phyloP scores from a whole-genome alignment of 1,284 basidiomycete genomes.

The Earliella scabrosa region DNA sequence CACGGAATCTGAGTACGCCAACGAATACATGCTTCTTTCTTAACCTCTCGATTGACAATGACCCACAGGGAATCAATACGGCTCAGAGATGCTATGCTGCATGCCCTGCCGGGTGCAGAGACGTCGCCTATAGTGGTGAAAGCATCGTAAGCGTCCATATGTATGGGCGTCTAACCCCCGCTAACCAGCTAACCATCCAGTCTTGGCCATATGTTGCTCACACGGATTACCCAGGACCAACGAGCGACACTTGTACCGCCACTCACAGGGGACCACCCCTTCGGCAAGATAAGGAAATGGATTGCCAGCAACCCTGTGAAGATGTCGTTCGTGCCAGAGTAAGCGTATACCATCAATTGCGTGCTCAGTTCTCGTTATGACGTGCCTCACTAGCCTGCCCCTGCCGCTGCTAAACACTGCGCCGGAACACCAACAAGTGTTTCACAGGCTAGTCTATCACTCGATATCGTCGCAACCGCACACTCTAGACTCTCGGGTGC shows the following conservation, averaged over 20 bases:
- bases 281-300: slow-evolving; percentile 53
- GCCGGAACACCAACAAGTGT: slow-evolving; percentile 41
- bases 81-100: slow-evolving; percentile 22
- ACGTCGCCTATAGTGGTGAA: slow-evolving; percentile 34
- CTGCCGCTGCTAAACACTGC: slow-evolving; percentile 40
- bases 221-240: slow-evolving; percentile 38
- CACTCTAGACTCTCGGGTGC: not conserved
- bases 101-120: slow-evolving; percentile 1
- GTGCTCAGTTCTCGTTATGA: slow-evolving; percentile 10
- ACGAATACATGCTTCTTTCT: slow-evolving; percentile 12
- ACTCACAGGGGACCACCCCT: slow-evolving; percentile 47
- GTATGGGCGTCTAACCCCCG: not conserved
- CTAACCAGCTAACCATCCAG: slow-evolving; percentile 36
- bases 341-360: slow-evolving; percentile 21
- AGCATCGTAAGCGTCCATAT: slow-evolving; percentile 49
- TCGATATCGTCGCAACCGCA: slow-evolving; percentile 23
- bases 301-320: slow-evolving; percentile 39
- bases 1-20: slow-evolving; percentile 40
- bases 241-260: slow-evolving; percentile 51
- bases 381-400: slow-evolving; percentile 47
- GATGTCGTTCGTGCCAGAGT: slow-evolving; percentile 62
- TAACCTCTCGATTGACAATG: not conserved
- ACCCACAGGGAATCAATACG: slow-evolving; percentile 17
- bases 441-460: slow-evolving; percentile 64
- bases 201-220: slow-evolving; percentile 60